These are phyloP conservation scores for Streptanthus diversifolius DNA, from an alignment of 345 rosid genomes.

Conservation along the genomic window DNA sequence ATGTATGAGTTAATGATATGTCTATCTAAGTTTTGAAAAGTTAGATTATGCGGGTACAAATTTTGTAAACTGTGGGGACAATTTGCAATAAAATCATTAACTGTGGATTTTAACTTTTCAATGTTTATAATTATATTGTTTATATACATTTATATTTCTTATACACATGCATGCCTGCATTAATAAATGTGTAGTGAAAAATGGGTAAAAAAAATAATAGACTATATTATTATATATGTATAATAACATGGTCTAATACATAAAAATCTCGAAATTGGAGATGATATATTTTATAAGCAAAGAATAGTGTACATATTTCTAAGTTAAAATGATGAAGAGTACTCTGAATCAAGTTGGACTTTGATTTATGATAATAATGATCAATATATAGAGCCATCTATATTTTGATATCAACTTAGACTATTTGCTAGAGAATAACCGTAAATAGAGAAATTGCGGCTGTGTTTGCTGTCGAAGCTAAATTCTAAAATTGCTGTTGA, in stretches of 20 bases:
- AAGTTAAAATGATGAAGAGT: not conserved
- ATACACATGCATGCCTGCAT: not conserved
- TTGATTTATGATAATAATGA: not conserved
- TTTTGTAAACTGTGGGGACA: conserved; percentile 5
- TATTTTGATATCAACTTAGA: not conserved
- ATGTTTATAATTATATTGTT: not conserved
- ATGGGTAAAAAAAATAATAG: not conserved
- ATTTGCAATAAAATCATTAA: not conserved
- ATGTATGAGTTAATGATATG: not conserved
- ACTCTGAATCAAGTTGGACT: not conserved
- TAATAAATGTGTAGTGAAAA: not conserved
- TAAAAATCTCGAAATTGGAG: too few relatives aligned
- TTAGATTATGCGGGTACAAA: not conserved
- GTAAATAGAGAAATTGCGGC: not conserved
- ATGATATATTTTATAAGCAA: too few relatives aligned
- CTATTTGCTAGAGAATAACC: not conserved
- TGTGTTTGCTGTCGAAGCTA: not conserved
- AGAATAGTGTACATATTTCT: not conserved
- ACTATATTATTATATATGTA: not conserved
- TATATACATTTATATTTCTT: not conserved
- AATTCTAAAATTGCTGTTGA: not conserved
- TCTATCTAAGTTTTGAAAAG: conserved; percentile 26
- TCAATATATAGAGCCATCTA: not conserved
- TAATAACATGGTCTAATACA: not conserved
- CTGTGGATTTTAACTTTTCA: not conserved